Evolutionary conservation across 2,329 filamentous ascomycete species (phyloP), one percentile per base, ranked within the genome.

Genomic region (Aureobasidium sp.): DNA sequence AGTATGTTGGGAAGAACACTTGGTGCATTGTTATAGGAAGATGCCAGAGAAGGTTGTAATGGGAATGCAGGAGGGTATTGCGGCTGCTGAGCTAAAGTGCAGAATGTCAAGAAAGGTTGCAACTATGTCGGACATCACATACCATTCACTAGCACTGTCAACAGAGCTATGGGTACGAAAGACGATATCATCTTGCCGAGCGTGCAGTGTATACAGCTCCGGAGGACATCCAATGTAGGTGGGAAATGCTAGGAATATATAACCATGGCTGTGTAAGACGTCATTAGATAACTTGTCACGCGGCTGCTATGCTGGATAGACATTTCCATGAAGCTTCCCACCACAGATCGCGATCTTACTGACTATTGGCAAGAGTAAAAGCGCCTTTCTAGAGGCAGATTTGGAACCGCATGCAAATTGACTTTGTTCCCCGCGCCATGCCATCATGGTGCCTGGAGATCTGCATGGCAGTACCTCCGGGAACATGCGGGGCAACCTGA

Each of bases 41-140:
- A 47, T 31, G 60, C 31, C 15, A 70, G 45, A 11, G 66, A 66
- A 31, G 69, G 68, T 3, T 66, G 68, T 12, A 66, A 66, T 11
- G 68, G 68, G 37, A 69, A 70, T 1, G 66, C 67, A 22, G 68
- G 68, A 56, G 66, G 67, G 40, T 66, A 69, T 47, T 70, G 67
- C 35, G 68, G 66, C 37, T 66, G 50, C 54, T 70, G 68, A n/a
- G 62, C 66, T 64, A 12, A 17, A n/a, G 27, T 8, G 24, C 3
- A 47, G 9, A 31, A n/a, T 8, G 39, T 56, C 14, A 53, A 27
- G 8, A 22, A 22, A 44, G 12, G 37, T 24, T 44, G 17, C 27
- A 17, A 56, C 5, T 5, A 22, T 35, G 19, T n/a, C 14, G n/a
- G 22, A 37, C 8, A 29, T 19, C 2, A 54, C 52, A 29, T 19